Base-by-base conservation (phyloP, 2,329 filamentous ascomycete genomes). In the Hypoxylon sp. region DNA sequence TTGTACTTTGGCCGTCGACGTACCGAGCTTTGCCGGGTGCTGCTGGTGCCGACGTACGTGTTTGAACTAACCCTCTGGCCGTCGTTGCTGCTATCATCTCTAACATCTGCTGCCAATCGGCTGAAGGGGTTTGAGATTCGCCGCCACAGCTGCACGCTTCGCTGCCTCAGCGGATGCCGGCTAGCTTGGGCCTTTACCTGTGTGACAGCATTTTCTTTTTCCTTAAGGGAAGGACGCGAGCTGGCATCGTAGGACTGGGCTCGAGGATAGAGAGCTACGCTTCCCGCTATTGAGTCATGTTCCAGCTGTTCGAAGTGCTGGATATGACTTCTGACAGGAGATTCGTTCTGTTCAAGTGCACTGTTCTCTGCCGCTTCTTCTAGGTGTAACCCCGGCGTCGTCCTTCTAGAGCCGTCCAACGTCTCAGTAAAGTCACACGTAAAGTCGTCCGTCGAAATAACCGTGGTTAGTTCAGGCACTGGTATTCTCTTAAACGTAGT, bases 401-500 rank as follows among this genome's bases (percentile, higher is more conserved):
- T 35, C 4, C 41, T n/a, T 15, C 31, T 40, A 35, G 37, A 18
- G 7, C 59, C 59, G 20, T 54, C 56, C 3, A 54, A 42, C 17
- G 46, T 35, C 7, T 51, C 57, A 9, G 37, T 48, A 38, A 73
- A 72, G 20, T 66, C 59, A 46, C 69, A 72, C 20, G 58, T 63
- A 40, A 73, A 72, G 54, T 71, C 69, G 41, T 69, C 61, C 11
- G 62, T 62, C 21, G 56, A 60, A 26, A 73, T 73, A 26, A 70
- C 55, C 8, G 68, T 73, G 9, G 68, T 69, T 6, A 73, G 53
- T 24, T 65, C 63, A 4, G 67, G 67, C 10, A 65, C 58, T 24
- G 64, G 63, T n/a, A 62, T 53, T n/a, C 21, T 65, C 37, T 51
- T 61, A 3, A 59, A 40, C 2, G 55, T 35, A 13, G 48, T 33